phyloP scores from a whole-genome alignment of 129 eudicot species.

The Artemisia tridentata region DNA sequence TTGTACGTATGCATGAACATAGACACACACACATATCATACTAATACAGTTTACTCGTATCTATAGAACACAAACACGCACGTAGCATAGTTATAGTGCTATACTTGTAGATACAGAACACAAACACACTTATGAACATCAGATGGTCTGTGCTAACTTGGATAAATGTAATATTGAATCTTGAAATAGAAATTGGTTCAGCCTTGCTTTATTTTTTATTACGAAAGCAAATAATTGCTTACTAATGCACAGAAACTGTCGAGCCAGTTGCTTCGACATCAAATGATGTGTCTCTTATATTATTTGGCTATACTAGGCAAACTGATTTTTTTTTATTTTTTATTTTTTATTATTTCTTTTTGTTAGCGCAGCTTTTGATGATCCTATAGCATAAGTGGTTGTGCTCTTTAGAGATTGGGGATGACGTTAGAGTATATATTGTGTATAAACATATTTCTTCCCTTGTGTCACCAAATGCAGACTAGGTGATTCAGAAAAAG shows the following conservation, averaged over 20 bases:
- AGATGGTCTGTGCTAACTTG: too few relatives aligned
- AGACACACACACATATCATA: not conserved
- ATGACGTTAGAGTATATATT: not conserved
- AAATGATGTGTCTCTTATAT: constrained; percentile 18
- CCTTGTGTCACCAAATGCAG: not conserved
- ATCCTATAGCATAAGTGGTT: constrained; percentile 15
- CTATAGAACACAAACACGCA: not conserved
- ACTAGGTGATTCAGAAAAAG: not conserved
- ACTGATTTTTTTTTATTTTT: not conserved
- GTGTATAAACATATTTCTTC: constrained; percentile 1
- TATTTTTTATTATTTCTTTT: constrained; percentile 7
- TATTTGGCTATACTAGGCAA: constrained; percentile 16
- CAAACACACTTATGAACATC: too few relatives aligned
- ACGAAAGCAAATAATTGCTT: constrained; percentile 12
- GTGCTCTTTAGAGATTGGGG: constrained; percentile 4
- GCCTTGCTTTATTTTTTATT: constrained; percentile 16
- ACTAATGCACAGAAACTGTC: not conserved
- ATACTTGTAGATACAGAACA: not conserved
- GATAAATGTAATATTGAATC: not conserved
- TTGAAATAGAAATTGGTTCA: constrained; percentile 4
- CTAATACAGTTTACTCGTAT: not conserved
- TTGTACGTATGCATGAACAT: not conserved
- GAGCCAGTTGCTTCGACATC: constrained; percentile 15
- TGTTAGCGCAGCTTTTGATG: constrained; percentile 16
- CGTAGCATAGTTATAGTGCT: not conserved